Percentiles rank a stretch among this genome's conserved stretches.
phyloP scores from a whole-genome alignment of 2,329 filamentous ascomycete species.

The Fusarium luffae region DNA sequence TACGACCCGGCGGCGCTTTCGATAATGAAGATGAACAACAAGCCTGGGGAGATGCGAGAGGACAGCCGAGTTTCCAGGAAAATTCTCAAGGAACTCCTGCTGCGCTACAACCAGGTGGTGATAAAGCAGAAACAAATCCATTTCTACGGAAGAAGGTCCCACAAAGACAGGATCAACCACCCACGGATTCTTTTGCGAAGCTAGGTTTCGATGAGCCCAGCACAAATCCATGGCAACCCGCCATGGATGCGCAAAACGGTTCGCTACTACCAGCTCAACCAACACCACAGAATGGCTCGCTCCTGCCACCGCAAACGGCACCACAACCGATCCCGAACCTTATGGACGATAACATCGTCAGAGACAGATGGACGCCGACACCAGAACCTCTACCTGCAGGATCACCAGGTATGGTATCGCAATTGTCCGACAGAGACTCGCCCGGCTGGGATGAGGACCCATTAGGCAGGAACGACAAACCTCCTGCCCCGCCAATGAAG shows the following conservation, averaged over 20 bases:
- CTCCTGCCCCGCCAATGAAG: conserved; percentile 35
- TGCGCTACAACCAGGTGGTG: conserved; percentile 49
- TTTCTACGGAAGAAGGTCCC: conserved; percentile 62
- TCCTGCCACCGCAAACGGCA: neutral
- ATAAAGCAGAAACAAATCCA: conserved; percentile 61
- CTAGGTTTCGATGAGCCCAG: conserved; percentile 56
- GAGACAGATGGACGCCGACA: conserved; percentile 45
- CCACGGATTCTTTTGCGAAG: conserved; percentile 55
- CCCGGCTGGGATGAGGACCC: conserved; percentile 56
- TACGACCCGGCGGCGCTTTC: conserved; percentile 49
- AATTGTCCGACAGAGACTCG: conserved; percentile 53
- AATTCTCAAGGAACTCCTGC: conserved; percentile 45
- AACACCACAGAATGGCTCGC: conserved; percentile 27
- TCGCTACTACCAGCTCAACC: conserved; percentile 4
- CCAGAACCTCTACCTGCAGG: conserved; percentile 44
- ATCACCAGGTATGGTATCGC: conserved; percentile 51
- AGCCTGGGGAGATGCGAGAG: conserved; percentile 47
- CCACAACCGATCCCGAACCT: conserved; percentile 29
- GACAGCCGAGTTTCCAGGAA: conserved; percentile 20
- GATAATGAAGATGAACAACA: conserved; percentile 46
- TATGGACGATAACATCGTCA: conserved; percentile 43
- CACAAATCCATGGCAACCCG: conserved; percentile 51
- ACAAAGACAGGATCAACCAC: conserved; percentile 42
- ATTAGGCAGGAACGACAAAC: conserved; percentile 42
- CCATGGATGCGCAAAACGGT: conserved; percentile 39